Evolutionary conservation across 1,139 yeast species (phyloP).

Genomic region (Pneumocystis canis): DNA sequence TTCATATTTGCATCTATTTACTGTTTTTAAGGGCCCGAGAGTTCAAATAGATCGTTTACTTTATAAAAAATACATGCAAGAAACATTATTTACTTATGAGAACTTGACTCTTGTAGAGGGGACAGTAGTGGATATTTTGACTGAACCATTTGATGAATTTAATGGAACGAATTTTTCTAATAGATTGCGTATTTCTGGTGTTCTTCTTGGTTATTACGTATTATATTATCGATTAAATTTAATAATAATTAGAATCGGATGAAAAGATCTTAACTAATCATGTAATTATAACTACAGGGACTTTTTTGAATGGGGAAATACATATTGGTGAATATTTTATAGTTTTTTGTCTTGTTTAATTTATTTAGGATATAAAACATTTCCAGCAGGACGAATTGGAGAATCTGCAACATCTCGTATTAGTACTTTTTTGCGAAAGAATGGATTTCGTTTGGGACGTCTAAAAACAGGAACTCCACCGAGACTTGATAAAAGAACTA

Average conservation of each 20-base stretch:
- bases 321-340: slow-evolving; percentile 36
- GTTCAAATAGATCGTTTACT: slow-evolving; percentile 86
- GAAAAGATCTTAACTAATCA: slow-evolving; percentile 41
- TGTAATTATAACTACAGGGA: slow-evolving; percentile 89
- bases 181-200: slow-evolving; percentile 25
- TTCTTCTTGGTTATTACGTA: background rate
- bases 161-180: slow-evolving; percentile 24
- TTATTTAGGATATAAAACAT: slow-evolving; percentile 43
- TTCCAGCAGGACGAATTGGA: slow-evolving; percentile 88
- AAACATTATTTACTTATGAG: slow-evolving; percentile 41
- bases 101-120: slow-evolving; percentile 53
- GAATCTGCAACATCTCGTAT: slow-evolving; percentile 86
- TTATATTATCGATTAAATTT: slow-evolving; percentile 39
- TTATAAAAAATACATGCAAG: slow-evolving; percentile 70
- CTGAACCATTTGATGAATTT: slow-evolving; percentile 53
- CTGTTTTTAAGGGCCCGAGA: slow-evolving; percentile 52
- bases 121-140: slow-evolving; percentile 36
- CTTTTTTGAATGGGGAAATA: slow-evolving; percentile 85
- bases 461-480: slow-evolving; percentile 97
- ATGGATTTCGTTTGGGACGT: slow-evolving; percentile 76
- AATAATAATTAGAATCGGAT: slow-evolving; percentile 54
- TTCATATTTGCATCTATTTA: background rate
- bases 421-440: slow-evolving; percentile 55
- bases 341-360: background rate
- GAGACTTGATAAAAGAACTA: slow-evolving; percentile 55